phyloP scores from a whole-genome alignment of 192 early-diverging fungal genomes.

The Phycomyces nitens region DNA sequence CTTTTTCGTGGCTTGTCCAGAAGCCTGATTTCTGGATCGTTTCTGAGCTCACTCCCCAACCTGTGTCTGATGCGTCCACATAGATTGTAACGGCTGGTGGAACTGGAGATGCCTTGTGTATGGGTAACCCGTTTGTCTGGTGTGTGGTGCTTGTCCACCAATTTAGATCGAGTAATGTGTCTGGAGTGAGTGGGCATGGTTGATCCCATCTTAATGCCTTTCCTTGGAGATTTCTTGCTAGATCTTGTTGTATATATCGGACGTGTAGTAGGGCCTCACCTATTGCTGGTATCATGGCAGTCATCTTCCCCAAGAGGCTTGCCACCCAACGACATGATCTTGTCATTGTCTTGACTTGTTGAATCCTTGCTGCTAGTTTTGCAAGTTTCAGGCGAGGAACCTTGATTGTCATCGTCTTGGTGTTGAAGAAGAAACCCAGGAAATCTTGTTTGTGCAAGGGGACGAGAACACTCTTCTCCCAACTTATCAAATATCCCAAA shows the following conservation, averaged over 20 bases:
- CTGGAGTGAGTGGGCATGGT: neutral
- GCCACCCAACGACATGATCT: constrained; percentile 15
- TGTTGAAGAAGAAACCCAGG: constrained; percentile 14
- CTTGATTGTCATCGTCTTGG: neutral
- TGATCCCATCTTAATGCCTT: constrained; percentile 4
- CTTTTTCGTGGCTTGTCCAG: constrained; percentile 8
- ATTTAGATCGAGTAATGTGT: neutral
- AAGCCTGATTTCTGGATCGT: neutral
- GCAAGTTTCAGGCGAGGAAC: neutral
- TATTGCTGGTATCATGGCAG: constrained; percentile 16
- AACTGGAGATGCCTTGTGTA: neutral
- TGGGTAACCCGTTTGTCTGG: constrained; percentile 7
- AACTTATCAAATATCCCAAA: neutral
- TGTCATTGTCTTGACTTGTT: neutral
- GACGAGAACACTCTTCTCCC: neutral
- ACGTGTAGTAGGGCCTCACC: constrained; percentile 13
- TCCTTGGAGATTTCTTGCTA: neutral
- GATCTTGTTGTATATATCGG: constrained; percentile 6
- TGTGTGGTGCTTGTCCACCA: constrained; percentile 7
- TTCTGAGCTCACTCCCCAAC: constrained; percentile 15
- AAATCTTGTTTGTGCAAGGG: neutral
- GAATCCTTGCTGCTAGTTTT: neutral
- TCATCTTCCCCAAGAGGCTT: constrained; percentile 12
- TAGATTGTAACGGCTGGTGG: neutral
- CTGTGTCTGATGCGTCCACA: constrained; percentile 12